phyloP scores from a whole-genome alignment of 2,329 filamentous ascomycete genomes.

The Sporothrix phasma region DNA sequence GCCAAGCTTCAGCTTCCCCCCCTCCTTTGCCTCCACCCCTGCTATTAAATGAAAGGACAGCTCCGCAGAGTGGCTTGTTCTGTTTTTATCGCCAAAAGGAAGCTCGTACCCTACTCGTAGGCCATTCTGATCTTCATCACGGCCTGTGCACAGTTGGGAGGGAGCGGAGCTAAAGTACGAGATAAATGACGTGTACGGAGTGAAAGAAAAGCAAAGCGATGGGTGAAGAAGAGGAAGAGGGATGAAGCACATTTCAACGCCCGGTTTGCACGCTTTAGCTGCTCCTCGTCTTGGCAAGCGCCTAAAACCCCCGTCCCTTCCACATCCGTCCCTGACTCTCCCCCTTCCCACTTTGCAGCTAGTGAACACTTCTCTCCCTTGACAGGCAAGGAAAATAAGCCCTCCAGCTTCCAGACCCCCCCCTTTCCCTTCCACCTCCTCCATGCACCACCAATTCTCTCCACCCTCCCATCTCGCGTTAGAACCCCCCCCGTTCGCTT shows the following conservation, averaged over 20 bases:
- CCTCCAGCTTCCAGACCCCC: background rate
- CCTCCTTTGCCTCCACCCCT: background rate
- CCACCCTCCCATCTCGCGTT: slow-evolving; percentile 9
- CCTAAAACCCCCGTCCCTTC: slow-evolving; percentile 2
- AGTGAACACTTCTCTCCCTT: background rate
- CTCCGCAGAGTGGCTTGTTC: background rate
- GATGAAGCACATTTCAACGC: background rate
- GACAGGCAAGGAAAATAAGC: background rate
- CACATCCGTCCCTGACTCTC: background rate
- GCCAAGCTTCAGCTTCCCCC: background rate
- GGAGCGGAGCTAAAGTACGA: background rate
- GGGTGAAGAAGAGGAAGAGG: background rate
- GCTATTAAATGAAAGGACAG: background rate
- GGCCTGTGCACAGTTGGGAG: background rate
- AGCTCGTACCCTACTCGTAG: background rate
- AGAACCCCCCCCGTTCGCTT: background rate
- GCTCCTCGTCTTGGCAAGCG: slow-evolving; percentile 1
- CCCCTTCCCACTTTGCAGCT: background rate
- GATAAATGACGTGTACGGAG: background rate
- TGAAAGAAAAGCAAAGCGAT: background rate
- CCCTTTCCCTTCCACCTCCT: background rate
- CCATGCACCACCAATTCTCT: background rate
- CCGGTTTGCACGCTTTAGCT: background rate
- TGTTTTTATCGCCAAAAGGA: background rate
- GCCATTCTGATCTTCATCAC: background rate